Evolutionary conservation across 768 basidiomycete species (phyloP).

Genomic region (Naganishia onofrii): DNA sequence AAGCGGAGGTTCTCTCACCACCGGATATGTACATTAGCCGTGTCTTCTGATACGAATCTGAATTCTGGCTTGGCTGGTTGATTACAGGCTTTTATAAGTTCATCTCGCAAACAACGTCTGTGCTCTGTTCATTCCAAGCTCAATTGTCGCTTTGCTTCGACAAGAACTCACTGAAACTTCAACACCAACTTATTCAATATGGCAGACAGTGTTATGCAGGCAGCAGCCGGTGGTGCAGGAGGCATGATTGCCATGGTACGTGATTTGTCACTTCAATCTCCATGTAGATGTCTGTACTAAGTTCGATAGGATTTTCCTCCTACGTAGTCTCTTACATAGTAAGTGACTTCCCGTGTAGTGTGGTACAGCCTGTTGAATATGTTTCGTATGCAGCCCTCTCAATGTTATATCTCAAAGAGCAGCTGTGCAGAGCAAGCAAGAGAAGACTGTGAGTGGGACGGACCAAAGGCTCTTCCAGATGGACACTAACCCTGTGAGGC

Average conservation of each 20-base stretch:
- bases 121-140: not conserved
- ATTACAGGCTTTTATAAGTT: not conserved
- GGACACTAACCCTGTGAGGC: not conserved
- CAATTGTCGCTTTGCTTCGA: not conserved
- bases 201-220: slow-evolving; percentile 75
- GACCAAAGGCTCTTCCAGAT: not conserved
- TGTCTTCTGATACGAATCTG: too few species aligned
- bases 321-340: slow-evolving; percentile 52
- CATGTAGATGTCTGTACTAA: not conserved
- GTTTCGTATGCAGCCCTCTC: slow-evolving; percentile 64
- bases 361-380: not conserved
- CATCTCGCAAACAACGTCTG: not conserved
- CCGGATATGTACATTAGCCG: too few species aligned
- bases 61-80: not conserved
- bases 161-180: not conserved
- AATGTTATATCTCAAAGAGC: slow-evolving; percentile 89
- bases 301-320: not conserved
- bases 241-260: slow-evolving; percentile 78
- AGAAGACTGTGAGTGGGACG: slow-evolving; percentile 62
- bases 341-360: not conserved
- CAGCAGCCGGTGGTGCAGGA: slow-evolving; percentile 82
- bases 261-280: slow-evolving; percentile 21
- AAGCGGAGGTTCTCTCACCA: not conserved
- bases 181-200: slow-evolving; percentile 30
- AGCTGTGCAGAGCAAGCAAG: slow-evolving; percentile 79